These are phyloP conservation scores for Aspergillus sp. DNA, from an alignment of 2,329 filamentous ascomycete genomes.

Conservation along the genomic window DNA sequence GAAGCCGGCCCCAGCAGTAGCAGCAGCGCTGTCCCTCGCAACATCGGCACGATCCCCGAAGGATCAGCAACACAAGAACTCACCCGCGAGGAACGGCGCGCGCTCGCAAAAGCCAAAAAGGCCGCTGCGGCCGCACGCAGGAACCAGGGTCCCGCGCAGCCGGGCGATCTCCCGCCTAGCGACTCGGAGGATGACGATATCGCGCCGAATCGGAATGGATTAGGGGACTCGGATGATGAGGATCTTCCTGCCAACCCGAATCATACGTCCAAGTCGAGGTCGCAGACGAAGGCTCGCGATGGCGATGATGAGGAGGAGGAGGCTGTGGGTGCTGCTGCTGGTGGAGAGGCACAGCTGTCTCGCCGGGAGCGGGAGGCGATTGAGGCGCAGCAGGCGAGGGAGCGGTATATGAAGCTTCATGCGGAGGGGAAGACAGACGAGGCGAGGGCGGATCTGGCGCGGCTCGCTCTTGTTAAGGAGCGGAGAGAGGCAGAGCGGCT, in stretches of 20 bases:
- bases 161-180: constrained; percentile 82
- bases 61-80: constrained; percentile 38
- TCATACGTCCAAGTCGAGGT: constrained; percentile 70
- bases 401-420: constrained; percentile 88
- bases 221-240: constrained; percentile 43
- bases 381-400: constrained; percentile 85
- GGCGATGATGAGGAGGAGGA: constrained; percentile 43
- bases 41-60: constrained; percentile 46
- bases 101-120: constrained; percentile 87
- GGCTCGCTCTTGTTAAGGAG: constrained; percentile 80
- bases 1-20: constrained; percentile 54
- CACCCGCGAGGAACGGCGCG: constrained; percentile 86
- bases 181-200: constrained; percentile 54
- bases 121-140: constrained; percentile 81
- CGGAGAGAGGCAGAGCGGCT: constrained; percentile 83
- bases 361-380: constrained; percentile 76
- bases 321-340: constrained; percentile 58
- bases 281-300: constrained; percentile 60
- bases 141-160: constrained; percentile 72
- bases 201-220: constrained; percentile 13
- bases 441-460: constrained; percentile 84
- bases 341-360: constrained; percentile 60
- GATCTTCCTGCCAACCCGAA: constrained; percentile 81
- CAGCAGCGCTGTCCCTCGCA: constrained; percentile 30
- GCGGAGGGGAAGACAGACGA: constrained; percentile 96